Conservation (phyloP, 23 red algal species). For the Gracilariopsis chorda region DNA sequence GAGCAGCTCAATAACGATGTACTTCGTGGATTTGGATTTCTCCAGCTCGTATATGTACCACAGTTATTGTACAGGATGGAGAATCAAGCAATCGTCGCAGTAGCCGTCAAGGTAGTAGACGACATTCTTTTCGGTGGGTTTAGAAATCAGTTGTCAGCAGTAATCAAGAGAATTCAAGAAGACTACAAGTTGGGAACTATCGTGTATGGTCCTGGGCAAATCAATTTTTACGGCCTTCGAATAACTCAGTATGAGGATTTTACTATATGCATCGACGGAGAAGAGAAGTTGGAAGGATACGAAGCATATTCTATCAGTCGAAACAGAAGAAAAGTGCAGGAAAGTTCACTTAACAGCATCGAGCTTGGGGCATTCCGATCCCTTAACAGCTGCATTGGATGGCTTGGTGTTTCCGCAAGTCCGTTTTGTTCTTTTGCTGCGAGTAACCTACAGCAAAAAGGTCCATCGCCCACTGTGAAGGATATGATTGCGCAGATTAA, state of each 20-base stretch:
- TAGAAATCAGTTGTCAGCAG: neutral
- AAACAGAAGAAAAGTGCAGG: neutral
- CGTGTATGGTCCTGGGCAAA: neutral
- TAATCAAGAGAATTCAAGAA: neutral
- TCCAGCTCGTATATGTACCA: constrained; percentile 25
- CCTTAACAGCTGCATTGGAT: neutral
- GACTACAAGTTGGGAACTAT: neutral
- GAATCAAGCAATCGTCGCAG: neutral
- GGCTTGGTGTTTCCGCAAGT: constrained; percentile 1
- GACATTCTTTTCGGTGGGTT: constrained; percentile 16
- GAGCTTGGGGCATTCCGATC: neutral
- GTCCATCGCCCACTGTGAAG: neutral
- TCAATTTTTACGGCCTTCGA: constrained; percentile 5
- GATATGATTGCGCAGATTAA: neutral
- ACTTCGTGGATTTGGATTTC: neutral
- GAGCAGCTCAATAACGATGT: neutral
- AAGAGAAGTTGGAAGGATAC: neutral
- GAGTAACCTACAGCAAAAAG: neutral
- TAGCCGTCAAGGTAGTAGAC: constrained; percentile 49
- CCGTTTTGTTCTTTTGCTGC: constrained; percentile 33
- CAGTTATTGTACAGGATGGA: constrained; percentile 16
- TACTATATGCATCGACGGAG: neutral
- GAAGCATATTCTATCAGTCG: neutral
- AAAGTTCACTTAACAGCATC: neutral
- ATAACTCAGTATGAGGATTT: neutral